phyloP scores from a whole-genome alignment of 305 asterid genomes.

The Ajuga reptans region DNA sequence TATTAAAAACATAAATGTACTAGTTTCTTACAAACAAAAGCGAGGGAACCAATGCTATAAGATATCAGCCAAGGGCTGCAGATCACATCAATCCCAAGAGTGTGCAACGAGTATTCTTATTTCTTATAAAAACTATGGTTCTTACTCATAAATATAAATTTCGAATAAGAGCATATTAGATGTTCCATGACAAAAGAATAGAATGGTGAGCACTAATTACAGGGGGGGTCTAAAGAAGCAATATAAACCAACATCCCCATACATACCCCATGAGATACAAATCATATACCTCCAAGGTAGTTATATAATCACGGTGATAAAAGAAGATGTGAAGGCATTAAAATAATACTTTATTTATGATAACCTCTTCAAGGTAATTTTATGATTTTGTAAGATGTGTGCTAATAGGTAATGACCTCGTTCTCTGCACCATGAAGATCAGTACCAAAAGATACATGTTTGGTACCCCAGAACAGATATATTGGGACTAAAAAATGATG shows the following conservation, averaged over 20 bases:
- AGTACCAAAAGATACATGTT: not conserved
- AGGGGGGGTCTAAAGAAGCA: not conserved
- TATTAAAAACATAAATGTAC: not conserved
- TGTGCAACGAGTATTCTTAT: not conserved
- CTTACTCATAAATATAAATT: not conserved
- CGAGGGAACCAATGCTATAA: not conserved
- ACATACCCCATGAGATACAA: not conserved
- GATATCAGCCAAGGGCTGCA: not conserved
- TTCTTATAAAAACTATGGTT: slow-evolving; percentile 1
- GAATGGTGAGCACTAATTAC: not conserved
- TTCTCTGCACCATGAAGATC: not conserved
- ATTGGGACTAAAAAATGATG: not conserved
- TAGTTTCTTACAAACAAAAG: not conserved
- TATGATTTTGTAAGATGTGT: not conserved
- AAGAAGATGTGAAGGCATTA: not conserved
- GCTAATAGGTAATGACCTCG: not conserved
- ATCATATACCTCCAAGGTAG: too few species aligned
- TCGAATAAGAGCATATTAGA: not conserved
- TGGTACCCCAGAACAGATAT: not conserved
- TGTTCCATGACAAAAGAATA: not conserved
- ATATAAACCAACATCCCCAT: not conserved
- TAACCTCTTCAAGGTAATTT: not conserved
- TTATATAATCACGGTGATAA: not conserved
- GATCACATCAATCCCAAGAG: not conserved
- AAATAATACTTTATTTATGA: not conserved